These are phyloP conservation scores for Kluyveromyces sp. DNA, from an alignment of 1,139 yeast genomes.

Conservation along the genomic window DNA sequence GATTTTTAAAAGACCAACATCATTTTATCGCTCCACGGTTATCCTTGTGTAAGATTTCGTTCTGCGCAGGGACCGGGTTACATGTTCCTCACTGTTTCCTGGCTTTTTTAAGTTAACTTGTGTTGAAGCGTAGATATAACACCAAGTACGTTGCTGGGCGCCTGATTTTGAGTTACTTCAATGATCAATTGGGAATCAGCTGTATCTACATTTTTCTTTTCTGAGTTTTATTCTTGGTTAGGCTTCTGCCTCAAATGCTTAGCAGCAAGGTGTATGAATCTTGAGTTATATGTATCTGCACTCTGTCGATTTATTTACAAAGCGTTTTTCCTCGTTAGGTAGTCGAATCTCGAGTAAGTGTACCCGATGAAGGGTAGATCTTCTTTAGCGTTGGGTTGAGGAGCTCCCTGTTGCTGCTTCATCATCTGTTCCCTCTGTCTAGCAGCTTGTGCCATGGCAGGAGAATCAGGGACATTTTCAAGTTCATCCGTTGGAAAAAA, in stretches of 20 bases:
- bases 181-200: slow-evolving; percentile 39
- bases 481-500: slow-evolving; percentile 98
- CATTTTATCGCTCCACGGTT: slow-evolving; percentile 12
- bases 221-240: no score
- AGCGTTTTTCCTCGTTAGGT: slow-evolving; percentile 82
- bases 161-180: slow-evolving; percentile 34
- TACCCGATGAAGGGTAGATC: slow-evolving; percentile 95
- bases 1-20: slow-evolving; percentile 10
- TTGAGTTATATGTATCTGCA: neutral
- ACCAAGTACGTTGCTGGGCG: slow-evolving; percentile 39
- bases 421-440: slow-evolving; percentile 41
- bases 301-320: slow-evolving; percentile 33
- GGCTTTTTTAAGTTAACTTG: slow-evolving; percentile 2
- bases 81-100: slow-evolving; percentile 2
- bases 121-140: slow-evolving; percentile 31
- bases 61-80: slow-evolving; percentile 2
- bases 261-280: neutral
- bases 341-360: slow-evolving; percentile 90
- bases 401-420: slow-evolving; percentile 33
- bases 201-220: slow-evolving; percentile 31
- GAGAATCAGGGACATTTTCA: slow-evolving; percentile 90
- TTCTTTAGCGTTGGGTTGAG: slow-evolving; percentile 48
- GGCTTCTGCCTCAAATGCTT: neutral
- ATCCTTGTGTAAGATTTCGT: slow-evolving; percentile 1
- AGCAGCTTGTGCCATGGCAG: slow-evolving; percentile 72